phyloP scores from a whole-genome alignment of 169 alveolate species.

The Babesia caballi region DNA sequence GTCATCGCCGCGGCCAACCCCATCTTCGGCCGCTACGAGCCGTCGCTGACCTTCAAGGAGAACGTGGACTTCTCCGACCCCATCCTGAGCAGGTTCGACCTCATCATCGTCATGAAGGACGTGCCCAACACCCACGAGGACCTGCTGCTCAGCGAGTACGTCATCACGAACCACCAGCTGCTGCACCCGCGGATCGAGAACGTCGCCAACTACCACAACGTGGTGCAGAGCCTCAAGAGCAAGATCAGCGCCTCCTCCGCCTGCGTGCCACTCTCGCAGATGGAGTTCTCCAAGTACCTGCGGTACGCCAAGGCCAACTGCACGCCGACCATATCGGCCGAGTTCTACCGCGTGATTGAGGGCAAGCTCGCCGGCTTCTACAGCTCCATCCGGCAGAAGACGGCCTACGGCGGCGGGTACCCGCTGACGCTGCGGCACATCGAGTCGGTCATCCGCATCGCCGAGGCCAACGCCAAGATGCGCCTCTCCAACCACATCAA shows the following conservation, averaged over 20 bases:
- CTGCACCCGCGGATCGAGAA: conserved; percentile 88
- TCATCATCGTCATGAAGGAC: conserved; percentile 96
- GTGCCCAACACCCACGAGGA: conserved; percentile 93
- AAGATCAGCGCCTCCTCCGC: conserved; percentile 75
- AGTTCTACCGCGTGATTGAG: conserved; percentile 73
- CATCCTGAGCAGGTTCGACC: conserved; percentile 97
- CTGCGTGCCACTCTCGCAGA: conserved; percentile 87
- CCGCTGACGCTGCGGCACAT: conserved; percentile 95
- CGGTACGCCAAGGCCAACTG: conserved; percentile 93
- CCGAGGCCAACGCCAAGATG: conserved; percentile 97
- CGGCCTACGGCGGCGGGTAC: conserved; percentile 95
- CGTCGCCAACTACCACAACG: conserved; percentile 74
- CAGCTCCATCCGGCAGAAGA: conserved; percentile 91
- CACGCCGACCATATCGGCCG: conserved; percentile 75
- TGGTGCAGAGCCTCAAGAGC: conserved; percentile 67
- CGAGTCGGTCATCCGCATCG: conserved; percentile 92
- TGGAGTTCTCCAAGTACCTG: conserved; percentile 92
- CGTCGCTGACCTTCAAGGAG: conserved; percentile 93
- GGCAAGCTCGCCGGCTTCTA: conserved; percentile 84
- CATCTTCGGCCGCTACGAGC: conserved; percentile 92
- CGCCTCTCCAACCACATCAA: conserved; percentile 92
- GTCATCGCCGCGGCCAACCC: conserved; percentile 99
- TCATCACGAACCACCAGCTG: conserved; percentile 93
- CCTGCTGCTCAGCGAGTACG: conserved; percentile 93
- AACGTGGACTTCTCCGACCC: conserved; percentile 99